Conservation (phyloP, 805 yeast genomes). For the Yarrowia sp. region DNA sequence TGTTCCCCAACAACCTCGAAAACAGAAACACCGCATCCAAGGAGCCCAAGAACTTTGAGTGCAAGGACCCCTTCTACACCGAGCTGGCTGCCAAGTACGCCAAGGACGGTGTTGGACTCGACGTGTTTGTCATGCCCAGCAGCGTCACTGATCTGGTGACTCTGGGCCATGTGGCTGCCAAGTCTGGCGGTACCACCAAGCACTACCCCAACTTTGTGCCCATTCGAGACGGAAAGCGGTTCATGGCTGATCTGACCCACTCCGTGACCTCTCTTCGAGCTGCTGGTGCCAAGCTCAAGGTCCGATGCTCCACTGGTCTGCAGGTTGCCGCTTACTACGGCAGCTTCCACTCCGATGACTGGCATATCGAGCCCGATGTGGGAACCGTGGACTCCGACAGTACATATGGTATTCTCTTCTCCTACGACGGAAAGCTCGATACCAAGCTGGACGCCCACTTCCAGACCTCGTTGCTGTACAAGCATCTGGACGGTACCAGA, state of each 20-base stretch:
- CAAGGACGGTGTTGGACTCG: conserved; percentile 70
- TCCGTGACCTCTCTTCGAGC: conserved; percentile 59
- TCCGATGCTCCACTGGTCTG: conserved; percentile 86
- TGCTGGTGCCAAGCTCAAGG: conserved; percentile 80
- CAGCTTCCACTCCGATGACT: conserved; percentile 52
- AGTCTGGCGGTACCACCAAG: conserved; percentile 74
- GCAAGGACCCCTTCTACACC: conserved; percentile 68
- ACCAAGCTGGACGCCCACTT: conserved; percentile 81
- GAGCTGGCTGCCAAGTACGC: conserved; percentile 65
- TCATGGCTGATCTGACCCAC: conserved; percentile 65
- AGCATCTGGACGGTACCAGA: conserved; percentile 75
- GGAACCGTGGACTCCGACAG: conserved; percentile 70
- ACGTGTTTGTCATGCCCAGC: conserved; percentile 72
- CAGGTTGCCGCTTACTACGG: conserved; percentile 82
- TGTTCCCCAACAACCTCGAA: conserved; percentile 32
- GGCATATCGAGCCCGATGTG: conserved; percentile 66
- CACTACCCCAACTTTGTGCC: conserved; percentile 71
- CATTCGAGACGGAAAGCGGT: conserved; percentile 71
- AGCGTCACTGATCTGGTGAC: conserved; percentile 76
- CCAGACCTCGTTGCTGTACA: conserved; percentile 88
- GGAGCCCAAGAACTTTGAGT: conserved; percentile 61
- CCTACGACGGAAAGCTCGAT: conserved; percentile 76
- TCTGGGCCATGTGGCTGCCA: conserved; percentile 65
- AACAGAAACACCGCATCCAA: conserved; percentile 49
- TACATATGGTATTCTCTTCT: conserved; percentile 71